phyloP scores from a whole-genome alignment of 2,329 filamentous ascomycete species.

The Akanthomyces lecanii region DNA sequence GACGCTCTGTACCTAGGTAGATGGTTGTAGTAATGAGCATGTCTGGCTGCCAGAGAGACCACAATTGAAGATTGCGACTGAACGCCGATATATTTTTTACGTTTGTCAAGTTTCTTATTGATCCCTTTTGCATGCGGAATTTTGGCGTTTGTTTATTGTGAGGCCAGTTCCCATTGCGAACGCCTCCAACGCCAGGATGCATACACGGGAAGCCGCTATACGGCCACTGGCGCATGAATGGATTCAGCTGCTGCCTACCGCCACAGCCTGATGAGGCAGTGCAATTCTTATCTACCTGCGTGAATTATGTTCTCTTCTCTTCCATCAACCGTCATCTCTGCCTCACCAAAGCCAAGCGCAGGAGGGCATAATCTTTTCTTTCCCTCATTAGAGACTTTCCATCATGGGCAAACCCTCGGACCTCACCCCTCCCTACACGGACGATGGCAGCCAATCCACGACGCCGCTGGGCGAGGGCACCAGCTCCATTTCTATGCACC shows the following conservation, averaged over 20 bases:
- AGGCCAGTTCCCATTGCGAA: too few relatives aligned
- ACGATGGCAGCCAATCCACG: slow-evolving; percentile 19
- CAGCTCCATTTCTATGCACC: slow-evolving; percentile 27
- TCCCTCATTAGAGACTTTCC: neutral
- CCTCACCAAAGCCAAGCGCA: neutral
- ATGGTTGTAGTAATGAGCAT: too few relatives aligned
- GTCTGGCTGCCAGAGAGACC: too few relatives aligned
- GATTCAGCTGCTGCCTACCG: neutral
- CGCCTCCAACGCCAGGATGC: slow-evolving; percentile 17
- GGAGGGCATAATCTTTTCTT: neutral
- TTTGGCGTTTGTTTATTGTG: too few relatives aligned
- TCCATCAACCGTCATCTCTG: neutral
- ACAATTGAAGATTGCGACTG: too few relatives aligned
- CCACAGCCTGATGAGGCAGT: slow-evolving; percentile 2
- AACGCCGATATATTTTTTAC: neutral
- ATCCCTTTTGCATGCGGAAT: too few relatives aligned
- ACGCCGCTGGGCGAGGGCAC: slow-evolving; percentile 25
- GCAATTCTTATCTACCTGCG: neutral
- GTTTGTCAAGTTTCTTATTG: too few relatives aligned
- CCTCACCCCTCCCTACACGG: slow-evolving; percentile 10
- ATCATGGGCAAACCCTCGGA: slow-evolving; percentile 27
- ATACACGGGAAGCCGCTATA: neutral
- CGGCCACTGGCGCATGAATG: neutral
- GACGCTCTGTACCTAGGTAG: too few relatives aligned
- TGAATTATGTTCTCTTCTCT: neutral